Base-by-base conservation (phyloP, 495 filamentous ascomycete genomes). In the Collariella sp. region DNA sequence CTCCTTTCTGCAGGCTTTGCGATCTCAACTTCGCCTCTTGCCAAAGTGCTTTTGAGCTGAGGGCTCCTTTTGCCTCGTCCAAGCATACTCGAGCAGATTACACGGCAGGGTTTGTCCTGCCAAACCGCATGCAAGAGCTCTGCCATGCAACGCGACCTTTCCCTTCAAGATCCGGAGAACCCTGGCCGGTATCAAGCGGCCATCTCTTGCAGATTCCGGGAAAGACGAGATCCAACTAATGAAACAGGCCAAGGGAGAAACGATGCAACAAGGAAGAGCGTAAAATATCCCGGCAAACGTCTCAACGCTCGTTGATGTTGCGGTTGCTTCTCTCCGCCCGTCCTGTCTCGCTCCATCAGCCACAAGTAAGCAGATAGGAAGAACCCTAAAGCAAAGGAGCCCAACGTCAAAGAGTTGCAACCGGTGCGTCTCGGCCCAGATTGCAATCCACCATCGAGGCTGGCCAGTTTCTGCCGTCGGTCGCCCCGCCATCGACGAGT, bases 131-230 rank as follows among this genome's bases (percentile, higher is more conserved):
- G 55, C 35, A 62, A 33, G 43, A 55, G 34, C 29, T 38, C 40
- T 31, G 26, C 9, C 46, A 52, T 58, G 48, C 49, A 52, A 60
- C 62, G 60, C 61, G 59, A 58, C 54, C 56, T 42, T 43, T 23
- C 20, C 15, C 15, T 34, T 39, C 52, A 39, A 20, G 35, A 39
- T 22, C 44, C 40, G n/a, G 31, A 26, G 40, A 20, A 22, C 53
- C 47, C 53, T 35, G 54, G 58, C 55, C 52, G 42, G 45, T 61
- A 55, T 33, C 44, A 13, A n/a, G 41, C 46, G 47, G 50, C 56
- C 56, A 42, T 40, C 34, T 46, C 9, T 46, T 41, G 51, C 51
- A 47, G 24, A 36, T 15, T 43, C 24, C 33, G 48, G 55, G 20
- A 46, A 40, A 42, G 39, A 23, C 23, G 24, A 42, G 35, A 35